Percentiles rank a stretch among this genome's conserved stretches.
phyloP scores from a whole-genome alignment of 2,329 filamentous ascomycete species.

The Hirsutella rhossiliensis region DNA sequence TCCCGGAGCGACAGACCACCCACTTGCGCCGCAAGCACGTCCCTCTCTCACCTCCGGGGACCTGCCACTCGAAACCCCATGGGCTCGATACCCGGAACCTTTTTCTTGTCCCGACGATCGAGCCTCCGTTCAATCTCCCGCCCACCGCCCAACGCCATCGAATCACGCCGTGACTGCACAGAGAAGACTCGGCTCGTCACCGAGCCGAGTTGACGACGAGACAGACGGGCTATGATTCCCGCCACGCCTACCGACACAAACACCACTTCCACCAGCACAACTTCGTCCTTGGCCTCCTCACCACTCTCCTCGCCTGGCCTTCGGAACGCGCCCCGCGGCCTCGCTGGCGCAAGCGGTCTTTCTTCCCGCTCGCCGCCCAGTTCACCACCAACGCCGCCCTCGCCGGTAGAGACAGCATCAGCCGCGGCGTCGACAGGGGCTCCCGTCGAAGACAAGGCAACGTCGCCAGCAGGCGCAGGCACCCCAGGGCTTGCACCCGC shows the following conservation, averaged over 20 bases:
- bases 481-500: no score
- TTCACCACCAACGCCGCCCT: neutral
- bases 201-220: neutral
- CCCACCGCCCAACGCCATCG: constrained; percentile 3
- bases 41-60: neutral
- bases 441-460: neutral
- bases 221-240: constrained; percentile 1
- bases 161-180: neutral
- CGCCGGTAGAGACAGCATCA: neutral
- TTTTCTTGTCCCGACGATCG: constrained; percentile 5
- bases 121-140: constrained; percentile 6
- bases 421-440: neutral
- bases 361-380: neutral
- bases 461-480: neutral
- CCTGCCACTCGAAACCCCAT: neutral
- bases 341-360: neutral
- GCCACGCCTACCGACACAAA: neutral
- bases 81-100: constrained; percentile 6
- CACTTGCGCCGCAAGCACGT: neutral
- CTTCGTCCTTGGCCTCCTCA: neutral
- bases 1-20: neutral
- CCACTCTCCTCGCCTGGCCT: neutral
- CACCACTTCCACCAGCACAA: neutral
- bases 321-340: neutral
- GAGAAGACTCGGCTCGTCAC: no score